Evolutionary conservation across 257 asterid genomes (phyloP).

Genomic region (Scutellaria baicalensis): DNA sequence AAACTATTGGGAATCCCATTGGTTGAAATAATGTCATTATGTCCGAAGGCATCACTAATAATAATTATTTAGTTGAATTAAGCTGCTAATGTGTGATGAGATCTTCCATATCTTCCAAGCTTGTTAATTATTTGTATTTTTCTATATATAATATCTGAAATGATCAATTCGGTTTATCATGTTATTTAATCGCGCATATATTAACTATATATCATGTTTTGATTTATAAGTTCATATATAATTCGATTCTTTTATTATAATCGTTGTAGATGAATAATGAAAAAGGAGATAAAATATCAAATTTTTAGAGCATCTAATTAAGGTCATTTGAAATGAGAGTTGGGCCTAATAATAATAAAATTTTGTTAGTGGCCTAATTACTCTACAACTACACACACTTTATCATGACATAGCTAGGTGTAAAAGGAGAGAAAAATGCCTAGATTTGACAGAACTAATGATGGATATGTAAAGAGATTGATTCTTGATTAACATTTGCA

Average conservation of each 20-base stretch:
- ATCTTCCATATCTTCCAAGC: neutral
- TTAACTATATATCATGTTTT: neutral
- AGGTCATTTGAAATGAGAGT: no score
- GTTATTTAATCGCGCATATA: neutral
- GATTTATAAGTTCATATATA: no score
- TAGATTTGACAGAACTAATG: slow-evolving; percentile 1
- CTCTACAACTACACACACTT: neutral
- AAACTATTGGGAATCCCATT: slow-evolving; percentile 13
- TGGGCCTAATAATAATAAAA: no score
- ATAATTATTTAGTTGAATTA: neutral
- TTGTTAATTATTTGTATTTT: neutral
- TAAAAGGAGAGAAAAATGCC: neutral
- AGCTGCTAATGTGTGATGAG: neutral
- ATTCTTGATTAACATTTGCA: slow-evolving; percentile 14
- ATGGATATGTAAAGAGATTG: neutral
- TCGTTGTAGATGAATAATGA: no score
- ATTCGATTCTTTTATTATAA: no score
- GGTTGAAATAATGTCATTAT: slow-evolving; percentile 6
- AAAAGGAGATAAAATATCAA: no score
- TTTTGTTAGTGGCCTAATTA: neutral
- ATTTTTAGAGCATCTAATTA: no score
- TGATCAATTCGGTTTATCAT: neutral
- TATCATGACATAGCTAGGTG: neutral
- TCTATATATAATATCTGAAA: neutral
- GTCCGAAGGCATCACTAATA: neutral